These are phyloP conservation scores for Tricholoma bakamatsutake DNA, from an alignment of 768 basidiomycete species.

Conservation along the genomic window DNA sequence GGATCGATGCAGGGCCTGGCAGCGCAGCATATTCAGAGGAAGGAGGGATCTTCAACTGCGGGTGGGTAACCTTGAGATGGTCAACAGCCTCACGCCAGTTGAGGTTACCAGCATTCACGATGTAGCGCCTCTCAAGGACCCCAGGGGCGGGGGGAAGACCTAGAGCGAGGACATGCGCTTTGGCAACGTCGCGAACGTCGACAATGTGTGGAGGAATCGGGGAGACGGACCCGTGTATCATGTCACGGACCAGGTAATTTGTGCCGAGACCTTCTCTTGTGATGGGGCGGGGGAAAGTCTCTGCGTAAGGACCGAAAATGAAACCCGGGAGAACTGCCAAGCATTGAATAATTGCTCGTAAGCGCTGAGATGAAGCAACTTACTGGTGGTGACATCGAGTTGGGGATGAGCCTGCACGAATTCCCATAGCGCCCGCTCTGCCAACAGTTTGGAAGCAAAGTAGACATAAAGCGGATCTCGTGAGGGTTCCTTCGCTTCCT, in stretches of 20 bases:
- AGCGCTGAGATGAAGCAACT: conserved; percentile 7
- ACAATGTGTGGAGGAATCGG: conserved; percentile 22
- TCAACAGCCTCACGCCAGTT: conserved; percentile 23
- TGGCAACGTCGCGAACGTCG: conserved; percentile 33
- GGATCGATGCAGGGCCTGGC: conserved; percentile 18
- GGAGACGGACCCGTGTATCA: conserved; percentile 22
- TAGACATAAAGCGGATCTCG: conserved; percentile 30
- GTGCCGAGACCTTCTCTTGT: conserved; percentile 21
- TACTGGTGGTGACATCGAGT: conserved; percentile 33
- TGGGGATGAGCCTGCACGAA: conserved; percentile 17
- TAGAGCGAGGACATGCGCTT: conserved; percentile 27
- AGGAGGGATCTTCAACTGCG: neutral
- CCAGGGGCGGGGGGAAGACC: conserved; percentile 17
- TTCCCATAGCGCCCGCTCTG: conserved; percentile 37
- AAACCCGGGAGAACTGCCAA: conserved; percentile 28
- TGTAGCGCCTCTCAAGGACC: conserved; percentile 22
- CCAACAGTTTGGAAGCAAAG: conserved; percentile 34
- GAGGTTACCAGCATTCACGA: conserved; percentile 21
- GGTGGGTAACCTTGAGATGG: neutral
- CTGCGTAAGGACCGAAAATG: conserved; percentile 31
- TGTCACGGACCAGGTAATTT: conserved; percentile 22
- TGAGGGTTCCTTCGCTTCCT: conserved; percentile 24
- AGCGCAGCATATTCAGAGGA: conserved; percentile 8
- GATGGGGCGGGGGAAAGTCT: conserved; percentile 23
- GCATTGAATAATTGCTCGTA: neutral